Conservation (phyloP, 2,329 filamentous ascomycete genomes). For the Volutella citrinella region DNA sequence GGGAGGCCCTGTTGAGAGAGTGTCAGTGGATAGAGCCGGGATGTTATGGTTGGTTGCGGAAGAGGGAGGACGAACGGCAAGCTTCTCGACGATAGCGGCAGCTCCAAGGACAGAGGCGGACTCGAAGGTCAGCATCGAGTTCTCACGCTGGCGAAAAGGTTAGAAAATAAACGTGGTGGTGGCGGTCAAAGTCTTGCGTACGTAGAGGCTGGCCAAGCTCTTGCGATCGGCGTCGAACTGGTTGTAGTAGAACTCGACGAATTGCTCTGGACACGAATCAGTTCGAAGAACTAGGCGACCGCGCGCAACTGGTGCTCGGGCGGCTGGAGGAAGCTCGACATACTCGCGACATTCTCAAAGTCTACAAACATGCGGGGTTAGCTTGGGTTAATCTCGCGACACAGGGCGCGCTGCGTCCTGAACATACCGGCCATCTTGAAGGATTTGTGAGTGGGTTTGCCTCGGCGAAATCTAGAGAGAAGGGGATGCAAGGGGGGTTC, state of each 20-base stretch:
- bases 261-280: constrained; percentile 62
- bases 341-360: constrained; percentile 47
- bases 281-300: constrained; percentile 5
- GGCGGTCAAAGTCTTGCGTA: constrained; percentile 45
- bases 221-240: constrained; percentile 75
- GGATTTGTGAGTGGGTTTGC: constrained; percentile 10
- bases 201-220: constrained; percentile 71
- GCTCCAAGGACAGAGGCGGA: constrained; percentile 62
- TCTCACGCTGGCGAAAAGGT: constrained; percentile 57
- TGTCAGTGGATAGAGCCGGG: too few species aligned
- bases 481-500: too few species aligned
- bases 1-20: constrained; percentile 65
- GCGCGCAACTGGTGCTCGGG: neutral
- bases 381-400: constrained; percentile 13
- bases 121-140: constrained; percentile 96
- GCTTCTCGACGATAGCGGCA: constrained; percentile 71
- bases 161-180: constrained; percentile 4
- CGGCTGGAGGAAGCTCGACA: constrained; percentile 21
- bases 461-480: too few species aligned
- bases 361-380: constrained; percentile 33
- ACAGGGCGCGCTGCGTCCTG: neutral
- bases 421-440: constrained; percentile 26
- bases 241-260: constrained; percentile 87
- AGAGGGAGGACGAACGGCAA: constrained; percentile 57
- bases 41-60: neutral